Conservation (phyloP, 257 asterid genomes). For the Salvia hispanica region DNA sequence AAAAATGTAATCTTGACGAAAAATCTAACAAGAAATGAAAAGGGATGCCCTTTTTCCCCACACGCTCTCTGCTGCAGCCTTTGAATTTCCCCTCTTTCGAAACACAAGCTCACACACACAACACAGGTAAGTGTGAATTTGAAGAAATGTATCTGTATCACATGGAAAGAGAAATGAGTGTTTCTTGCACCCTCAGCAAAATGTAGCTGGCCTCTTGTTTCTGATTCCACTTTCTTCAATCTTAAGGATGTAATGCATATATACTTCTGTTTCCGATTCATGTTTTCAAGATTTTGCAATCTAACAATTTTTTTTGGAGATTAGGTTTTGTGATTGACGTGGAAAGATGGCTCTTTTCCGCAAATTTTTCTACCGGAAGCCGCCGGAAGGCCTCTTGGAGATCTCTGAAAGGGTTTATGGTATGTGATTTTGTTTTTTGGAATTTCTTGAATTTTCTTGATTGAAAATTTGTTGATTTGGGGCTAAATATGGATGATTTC, state of each 20-base stretch:
- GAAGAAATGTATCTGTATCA: slow-evolving; percentile 44
- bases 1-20: slow-evolving; percentile 29
- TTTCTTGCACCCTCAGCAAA: slow-evolving; percentile 56
- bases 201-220: slow-evolving; percentile 31
- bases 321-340: slow-evolving; percentile 39
- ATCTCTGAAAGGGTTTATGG: slow-evolving; percentile 58
- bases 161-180: slow-evolving; percentile 46
- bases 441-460: background rate
- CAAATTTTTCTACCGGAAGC: slow-evolving; percentile 53
- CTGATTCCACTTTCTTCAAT: slow-evolving; percentile 42
- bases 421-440: slow-evolving; percentile 28
- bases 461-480: background rate
- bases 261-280: slow-evolving; percentile 12
- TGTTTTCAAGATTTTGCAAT: slow-evolving; percentile 33
- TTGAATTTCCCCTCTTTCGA: slow-evolving; percentile 50
- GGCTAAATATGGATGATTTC: background rate
- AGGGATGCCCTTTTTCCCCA: slow-evolving; percentile 23
- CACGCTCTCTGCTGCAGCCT: slow-evolving; percentile 7
- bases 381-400: slow-evolving; percentile 61
- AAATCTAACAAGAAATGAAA: slow-evolving; percentile 18
- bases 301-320: slow-evolving; percentile 27
- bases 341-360: slow-evolving; percentile 52
- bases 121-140: slow-evolving; percentile 45
- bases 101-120: slow-evolving; percentile 41
- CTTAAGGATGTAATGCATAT: slow-evolving; percentile 31